Percentiles rank a stretch among this genome's conserved stretches.
phyloP scores from a whole-genome alignment of 1,139 yeast genomes.

The Blastobotrys arbuscula region DNA sequence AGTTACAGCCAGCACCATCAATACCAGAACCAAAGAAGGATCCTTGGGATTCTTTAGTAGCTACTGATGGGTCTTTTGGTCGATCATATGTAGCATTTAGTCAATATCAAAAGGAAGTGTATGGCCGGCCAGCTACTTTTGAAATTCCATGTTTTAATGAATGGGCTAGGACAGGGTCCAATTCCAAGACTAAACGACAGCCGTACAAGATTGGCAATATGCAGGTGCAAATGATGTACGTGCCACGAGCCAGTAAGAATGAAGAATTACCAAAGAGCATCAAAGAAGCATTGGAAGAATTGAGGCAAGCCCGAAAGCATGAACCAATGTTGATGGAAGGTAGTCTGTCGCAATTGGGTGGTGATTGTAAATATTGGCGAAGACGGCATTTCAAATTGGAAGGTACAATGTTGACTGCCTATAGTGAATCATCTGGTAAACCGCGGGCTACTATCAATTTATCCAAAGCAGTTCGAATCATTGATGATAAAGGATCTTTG shows the following conservation, averaged over 20 bases:
- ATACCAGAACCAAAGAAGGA: conserved; percentile 11
- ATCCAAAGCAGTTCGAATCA: conserved; percentile 49
- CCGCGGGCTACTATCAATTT: conserved; percentile 68
- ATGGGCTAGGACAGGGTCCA: conserved; percentile 51
- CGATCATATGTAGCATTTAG: conserved; percentile 62
- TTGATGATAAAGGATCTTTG: conserved; percentile 24
- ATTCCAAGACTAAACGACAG: conserved; percentile 34
- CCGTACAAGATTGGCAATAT: conserved; percentile 63
- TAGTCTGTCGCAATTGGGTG: conserved; percentile 67
- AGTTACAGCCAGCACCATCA: conserved; percentile 11
- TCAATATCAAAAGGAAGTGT: conserved; percentile 50
- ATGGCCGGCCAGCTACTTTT: conserved; percentile 48
- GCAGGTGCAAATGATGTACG: conserved; percentile 63
- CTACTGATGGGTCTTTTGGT: conserved; percentile 86
- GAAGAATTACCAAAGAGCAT: conserved; percentile 53
- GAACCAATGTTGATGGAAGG: conserved; percentile 42
- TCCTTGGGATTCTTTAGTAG: conserved; percentile 39
- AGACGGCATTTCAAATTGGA: conserved; percentile 55
- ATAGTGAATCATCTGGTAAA: conserved; percentile 55
- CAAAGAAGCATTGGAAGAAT: conserved; percentile 41
- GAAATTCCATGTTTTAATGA: conserved; percentile 67
- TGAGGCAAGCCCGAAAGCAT: conserved; percentile 23
- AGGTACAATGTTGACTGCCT: conserved; percentile 60
- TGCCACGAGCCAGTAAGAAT: conserved; percentile 46
- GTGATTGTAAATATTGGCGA: conserved; percentile 64